Conservation (phyloP, 1,284 basidiomycete genomes). For the Marasmius fiardii region DNA sequence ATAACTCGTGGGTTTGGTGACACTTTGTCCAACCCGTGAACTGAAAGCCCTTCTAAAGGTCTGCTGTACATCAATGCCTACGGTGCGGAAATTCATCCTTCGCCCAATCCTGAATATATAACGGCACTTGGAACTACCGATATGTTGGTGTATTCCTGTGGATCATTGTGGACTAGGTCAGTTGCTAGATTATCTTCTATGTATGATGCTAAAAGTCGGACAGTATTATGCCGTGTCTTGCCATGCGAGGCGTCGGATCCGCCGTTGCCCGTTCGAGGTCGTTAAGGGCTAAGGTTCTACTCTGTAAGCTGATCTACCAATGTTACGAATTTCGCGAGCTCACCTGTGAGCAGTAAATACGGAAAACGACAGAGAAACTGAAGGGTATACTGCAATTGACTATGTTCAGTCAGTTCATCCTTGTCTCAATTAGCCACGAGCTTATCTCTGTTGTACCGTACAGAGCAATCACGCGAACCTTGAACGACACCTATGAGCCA, state of each 20-base stretch:
- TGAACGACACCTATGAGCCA: constrained; percentile 60
- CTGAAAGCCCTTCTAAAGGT: constrained; percentile 37
- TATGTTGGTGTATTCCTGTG: constrained; percentile 87
- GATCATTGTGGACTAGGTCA: constrained; percentile 90
- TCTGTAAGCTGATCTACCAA: constrained; percentile 51
- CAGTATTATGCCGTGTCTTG: constrained; percentile 89
- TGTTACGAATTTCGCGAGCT: constrained; percentile 8
- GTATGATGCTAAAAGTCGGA: constrained; percentile 13
- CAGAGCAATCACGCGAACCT: constrained; percentile 67
- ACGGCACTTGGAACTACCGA: constrained; percentile 61
- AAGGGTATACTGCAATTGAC: constrained; percentile 80
- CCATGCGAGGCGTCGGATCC: constrained; percentile 77
- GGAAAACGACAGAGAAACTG: constrained; percentile 89
- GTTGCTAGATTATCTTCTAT: constrained; percentile 10
- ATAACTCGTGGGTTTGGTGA: constrained; percentile 56
- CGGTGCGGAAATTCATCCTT: constrained; percentile 86
- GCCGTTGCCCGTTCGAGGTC: constrained; percentile 75
- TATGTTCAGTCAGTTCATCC: constrained; percentile 63
- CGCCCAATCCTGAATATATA: constrained; percentile 82
- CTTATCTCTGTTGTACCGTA: constrained; percentile 4
- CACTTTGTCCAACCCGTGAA: constrained; percentile 8
- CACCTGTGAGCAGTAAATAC: constrained; percentile 66
- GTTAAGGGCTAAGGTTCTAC: constrained; percentile 79
- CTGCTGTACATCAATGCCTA: constrained; percentile 94
- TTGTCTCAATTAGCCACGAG: constrained; percentile 12